phyloP scores from a whole-genome alignment of 192 early-diverging fungal genomes.

The Coemansia sp. region DNA sequence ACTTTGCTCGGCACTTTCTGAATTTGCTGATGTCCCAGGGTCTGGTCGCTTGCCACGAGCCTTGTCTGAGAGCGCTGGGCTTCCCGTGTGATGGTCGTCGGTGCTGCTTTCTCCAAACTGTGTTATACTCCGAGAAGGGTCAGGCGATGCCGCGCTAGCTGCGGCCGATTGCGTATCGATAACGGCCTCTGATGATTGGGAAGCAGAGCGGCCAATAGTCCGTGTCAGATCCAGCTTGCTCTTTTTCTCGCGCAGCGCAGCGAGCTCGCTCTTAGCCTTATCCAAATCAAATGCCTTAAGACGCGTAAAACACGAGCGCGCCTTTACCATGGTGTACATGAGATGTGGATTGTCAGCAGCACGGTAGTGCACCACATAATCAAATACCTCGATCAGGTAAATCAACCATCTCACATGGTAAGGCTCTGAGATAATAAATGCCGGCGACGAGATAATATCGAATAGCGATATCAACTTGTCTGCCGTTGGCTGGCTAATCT shows the following conservation, averaged over 20 bases:
- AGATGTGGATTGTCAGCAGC: constrained; percentile 75
- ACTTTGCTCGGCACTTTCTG: constrained; percentile 2
- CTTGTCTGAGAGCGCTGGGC: constrained; percentile 68
- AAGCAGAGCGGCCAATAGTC: constrained; percentile 29
- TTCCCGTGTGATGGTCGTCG: constrained; percentile 18
- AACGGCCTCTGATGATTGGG: neutral
- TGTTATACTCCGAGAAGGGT: constrained; percentile 12
- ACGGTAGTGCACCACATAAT: constrained; percentile 85
- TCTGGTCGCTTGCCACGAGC: constrained; percentile 71
- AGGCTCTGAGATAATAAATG: constrained; percentile 78
- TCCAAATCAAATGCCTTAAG: constrained; percentile 68
- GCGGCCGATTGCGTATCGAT: neutral
- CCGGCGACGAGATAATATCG: constrained; percentile 71
- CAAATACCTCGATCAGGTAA: constrained; percentile 77
- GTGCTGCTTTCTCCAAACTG: constrained; percentile 30
- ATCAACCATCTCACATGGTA: constrained; percentile 71
- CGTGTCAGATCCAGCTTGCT: constrained; percentile 28
- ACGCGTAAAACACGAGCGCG: constrained; percentile 68
- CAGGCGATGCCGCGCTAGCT: neutral
- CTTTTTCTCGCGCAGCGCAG: constrained; percentile 55
- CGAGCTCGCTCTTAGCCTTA: constrained; percentile 59
- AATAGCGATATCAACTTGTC: constrained; percentile 76
- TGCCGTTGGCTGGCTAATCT: constrained; percentile 66
- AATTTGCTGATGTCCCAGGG: neutral
- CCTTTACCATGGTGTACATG: constrained; percentile 76